Percentiles rank a stretch among this genome's conserved stretches.
phyloP scores from a whole-genome alignment of 345 rosid species.

The Eucalyptus curtisii region DNA sequence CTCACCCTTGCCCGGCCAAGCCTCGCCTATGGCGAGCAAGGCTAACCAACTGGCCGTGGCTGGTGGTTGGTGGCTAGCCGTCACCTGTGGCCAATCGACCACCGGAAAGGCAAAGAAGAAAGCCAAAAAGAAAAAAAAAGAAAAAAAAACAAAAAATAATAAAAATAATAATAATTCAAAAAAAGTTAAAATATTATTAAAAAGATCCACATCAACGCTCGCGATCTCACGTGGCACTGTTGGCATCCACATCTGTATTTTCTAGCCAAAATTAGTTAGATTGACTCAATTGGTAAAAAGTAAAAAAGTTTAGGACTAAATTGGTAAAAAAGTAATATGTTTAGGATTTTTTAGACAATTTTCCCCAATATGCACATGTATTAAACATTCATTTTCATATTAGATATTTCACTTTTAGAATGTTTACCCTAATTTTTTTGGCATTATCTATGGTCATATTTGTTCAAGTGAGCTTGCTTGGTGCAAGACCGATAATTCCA shows the following conservation, averaged over 20 bases:
- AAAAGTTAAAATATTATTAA: too few species aligned
- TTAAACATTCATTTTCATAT: not conserved
- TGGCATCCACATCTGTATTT: rapidly evolving
- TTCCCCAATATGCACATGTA: too few species aligned
- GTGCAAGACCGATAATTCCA: not conserved
- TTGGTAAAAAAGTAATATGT: too few species aligned
- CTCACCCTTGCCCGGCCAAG: rapidly evolving
- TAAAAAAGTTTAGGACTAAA: rapidly evolving
- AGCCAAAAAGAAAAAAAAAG: rapidly evolving
- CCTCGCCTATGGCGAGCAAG: rapidly evolving
- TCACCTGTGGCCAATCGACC: rapidly evolving
- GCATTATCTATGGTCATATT: not conserved
- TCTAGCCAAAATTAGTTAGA: rapidly evolving
- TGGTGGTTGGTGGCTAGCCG: rapidly evolving
- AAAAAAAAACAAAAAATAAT: too few species aligned
- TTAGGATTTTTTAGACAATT: rapidly evolving
- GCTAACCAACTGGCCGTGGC: rapidly evolving
- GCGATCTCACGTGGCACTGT: rapidly evolving
- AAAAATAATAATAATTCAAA: too few species aligned
- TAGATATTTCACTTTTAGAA: not conserved
- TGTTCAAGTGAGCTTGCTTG: not conserved
- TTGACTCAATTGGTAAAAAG: rapidly evolving
- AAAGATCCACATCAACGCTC: rapidly evolving
- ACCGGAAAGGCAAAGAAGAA: too few species aligned
- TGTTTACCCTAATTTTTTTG: not conserved